Conservation (phyloP, 1,284 basidiomycete species). For the Irpex rosettiformis region DNA sequence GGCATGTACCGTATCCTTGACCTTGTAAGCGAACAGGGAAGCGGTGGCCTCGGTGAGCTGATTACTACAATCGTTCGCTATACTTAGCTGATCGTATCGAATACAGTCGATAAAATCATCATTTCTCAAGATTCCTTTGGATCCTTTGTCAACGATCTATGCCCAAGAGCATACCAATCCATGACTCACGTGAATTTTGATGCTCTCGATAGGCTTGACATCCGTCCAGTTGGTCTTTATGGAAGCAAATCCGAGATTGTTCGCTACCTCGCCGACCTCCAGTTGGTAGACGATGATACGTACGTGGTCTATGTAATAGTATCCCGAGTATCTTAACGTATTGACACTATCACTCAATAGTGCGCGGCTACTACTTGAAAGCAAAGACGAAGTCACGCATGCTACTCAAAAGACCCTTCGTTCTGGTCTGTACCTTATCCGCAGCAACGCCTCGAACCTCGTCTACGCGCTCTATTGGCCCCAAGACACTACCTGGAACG, state of each 20-base stretch:
- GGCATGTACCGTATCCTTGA: conserved; percentile 52
- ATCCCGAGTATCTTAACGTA: neutral
- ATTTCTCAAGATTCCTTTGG: conserved; percentile 47
- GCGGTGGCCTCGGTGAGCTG: conserved; percentile 13
- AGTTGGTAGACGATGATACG: conserved; percentile 34
- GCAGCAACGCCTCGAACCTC: conserved; percentile 17
- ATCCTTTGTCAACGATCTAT: conserved; percentile 41
- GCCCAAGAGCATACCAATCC: conserved; percentile 44
- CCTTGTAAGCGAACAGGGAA: conserved; percentile 46
- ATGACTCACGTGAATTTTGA: conserved; percentile 53
- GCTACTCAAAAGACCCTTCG: conserved; percentile 33
- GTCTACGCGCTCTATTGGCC: conserved; percentile 59
- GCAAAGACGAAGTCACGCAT: conserved; percentile 15
- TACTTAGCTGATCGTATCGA: neutral
- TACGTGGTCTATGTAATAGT: conserved; percentile 22
- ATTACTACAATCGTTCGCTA: neutral
- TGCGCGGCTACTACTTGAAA: conserved; percentile 7
- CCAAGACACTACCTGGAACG: conserved; percentile 57
- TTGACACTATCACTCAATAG: conserved; percentile 1
- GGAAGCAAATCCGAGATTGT: conserved; percentile 50
- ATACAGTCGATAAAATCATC: conserved; percentile 55
- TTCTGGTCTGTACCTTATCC: conserved; percentile 47
- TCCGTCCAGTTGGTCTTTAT: conserved; percentile 54
- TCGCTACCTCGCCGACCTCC: conserved; percentile 35
- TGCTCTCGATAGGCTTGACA: conserved; percentile 36